Evolutionary conservation across 2,329 filamentous ascomycete species (phyloP).

Genomic region (Cladosporium austrohemisphaericum): DNA sequence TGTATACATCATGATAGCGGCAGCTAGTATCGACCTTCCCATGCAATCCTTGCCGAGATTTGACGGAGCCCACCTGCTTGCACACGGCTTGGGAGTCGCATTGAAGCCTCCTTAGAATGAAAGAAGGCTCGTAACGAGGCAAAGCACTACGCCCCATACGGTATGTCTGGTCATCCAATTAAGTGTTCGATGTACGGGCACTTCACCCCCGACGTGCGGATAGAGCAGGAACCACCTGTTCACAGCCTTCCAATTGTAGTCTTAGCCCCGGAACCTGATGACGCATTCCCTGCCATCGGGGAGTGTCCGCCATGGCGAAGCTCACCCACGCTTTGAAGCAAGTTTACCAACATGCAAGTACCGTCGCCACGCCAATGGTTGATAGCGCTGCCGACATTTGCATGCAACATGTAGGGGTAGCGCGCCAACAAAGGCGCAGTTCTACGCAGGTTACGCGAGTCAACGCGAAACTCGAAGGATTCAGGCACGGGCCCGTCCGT

Average conservation of each 20-base stretch:
- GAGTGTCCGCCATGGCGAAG: neutral
- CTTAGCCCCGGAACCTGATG: neutral
- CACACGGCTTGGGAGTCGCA: too few species aligned
- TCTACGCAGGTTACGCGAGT: neutral
- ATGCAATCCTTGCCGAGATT: too few species aligned
- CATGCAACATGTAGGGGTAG: conserved; percentile 1
- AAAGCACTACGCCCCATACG: neutral
- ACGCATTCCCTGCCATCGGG: neutral
- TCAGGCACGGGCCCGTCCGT: neutral
- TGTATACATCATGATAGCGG: too few species aligned
- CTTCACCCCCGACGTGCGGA: neutral
- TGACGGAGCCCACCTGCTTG: too few species aligned
- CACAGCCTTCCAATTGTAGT: neutral
- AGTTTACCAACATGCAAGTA: neutral
- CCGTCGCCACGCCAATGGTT: neutral
- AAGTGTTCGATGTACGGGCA: neutral
- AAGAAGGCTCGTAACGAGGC: neutral
- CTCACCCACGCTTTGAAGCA: neutral
- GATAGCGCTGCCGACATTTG: neutral
- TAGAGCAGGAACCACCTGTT: neutral
- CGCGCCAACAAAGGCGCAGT: neutral
- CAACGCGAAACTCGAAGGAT: neutral
- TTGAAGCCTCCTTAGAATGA: too few species aligned
- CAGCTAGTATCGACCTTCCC: too few species aligned
- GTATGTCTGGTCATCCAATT: conserved; percentile 1